A percentile compares a stretch with the other conserved stretches of the same genome.
Conservation (phyloP, 352 stramenopile species). For the Phytophthora sp. region DNA sequence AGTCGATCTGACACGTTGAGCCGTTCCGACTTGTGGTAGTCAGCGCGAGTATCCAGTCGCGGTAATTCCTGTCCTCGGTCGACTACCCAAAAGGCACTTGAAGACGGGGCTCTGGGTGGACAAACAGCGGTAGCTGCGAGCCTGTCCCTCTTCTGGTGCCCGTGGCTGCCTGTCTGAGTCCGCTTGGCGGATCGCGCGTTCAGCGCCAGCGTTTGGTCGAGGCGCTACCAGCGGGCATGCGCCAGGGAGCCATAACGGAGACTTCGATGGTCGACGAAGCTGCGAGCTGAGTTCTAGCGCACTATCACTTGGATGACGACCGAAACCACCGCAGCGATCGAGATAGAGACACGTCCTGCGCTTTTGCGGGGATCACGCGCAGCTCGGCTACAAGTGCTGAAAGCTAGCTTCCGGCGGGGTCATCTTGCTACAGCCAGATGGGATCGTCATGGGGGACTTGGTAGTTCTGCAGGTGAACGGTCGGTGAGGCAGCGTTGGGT, state of each 20-base stretch:
- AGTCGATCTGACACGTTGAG: conserved; percentile 13
- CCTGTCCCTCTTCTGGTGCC: conserved; percentile 9
- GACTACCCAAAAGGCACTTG: conserved; percentile 34
- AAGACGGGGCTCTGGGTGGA: conserved; percentile 19
- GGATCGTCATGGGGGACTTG: no score
- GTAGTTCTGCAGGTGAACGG: no score
- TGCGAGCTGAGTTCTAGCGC: neutral
- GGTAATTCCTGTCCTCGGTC: conserved; percentile 12
- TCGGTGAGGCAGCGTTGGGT: no score
- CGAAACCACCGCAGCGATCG: neutral
- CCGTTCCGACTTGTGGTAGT: conserved; percentile 8
- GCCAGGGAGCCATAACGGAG: conserved; percentile 2
- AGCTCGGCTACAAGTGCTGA: neutral
- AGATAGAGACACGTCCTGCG: neutral
- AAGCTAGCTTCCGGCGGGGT: neutral
- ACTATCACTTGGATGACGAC: neutral
- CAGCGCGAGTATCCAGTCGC: conserved; percentile 8
- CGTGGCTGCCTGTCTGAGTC: neutral
- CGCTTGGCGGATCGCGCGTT: conserved; percentile 2
- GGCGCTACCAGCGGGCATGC: neutral
- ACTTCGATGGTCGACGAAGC: conserved; percentile 3
- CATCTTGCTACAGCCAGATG: neutral
- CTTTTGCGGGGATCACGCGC: no score
- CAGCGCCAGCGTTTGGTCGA: conserved; percentile 13
- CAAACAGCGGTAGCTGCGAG: neutral